phyloP scores from a whole-genome alignment of 768 basidiomycete genomes.

The Russula abietina region DNA sequence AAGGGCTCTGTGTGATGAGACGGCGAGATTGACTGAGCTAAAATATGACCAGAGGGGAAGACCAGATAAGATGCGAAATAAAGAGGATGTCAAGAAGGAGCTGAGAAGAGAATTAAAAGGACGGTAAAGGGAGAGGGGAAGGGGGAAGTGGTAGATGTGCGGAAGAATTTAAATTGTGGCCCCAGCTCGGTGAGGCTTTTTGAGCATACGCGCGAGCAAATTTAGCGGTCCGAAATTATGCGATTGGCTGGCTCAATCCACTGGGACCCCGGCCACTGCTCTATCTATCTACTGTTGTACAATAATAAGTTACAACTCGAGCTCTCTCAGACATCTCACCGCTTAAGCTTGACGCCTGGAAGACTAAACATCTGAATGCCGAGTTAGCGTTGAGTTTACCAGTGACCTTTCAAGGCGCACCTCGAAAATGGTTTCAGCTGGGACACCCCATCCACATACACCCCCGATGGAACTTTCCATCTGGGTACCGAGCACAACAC shows the following conservation, averaged over 20 bases:
- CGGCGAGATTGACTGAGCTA: not conserved
- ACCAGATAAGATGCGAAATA: not conserved
- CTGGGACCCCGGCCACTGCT: conserved; percentile 9
- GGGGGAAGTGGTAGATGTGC: not conserved
- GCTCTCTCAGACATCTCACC: not conserved
- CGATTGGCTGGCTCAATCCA: conserved; percentile 6
- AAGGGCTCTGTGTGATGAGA: too few relatives aligned
- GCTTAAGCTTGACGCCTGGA: conserved; percentile 37
- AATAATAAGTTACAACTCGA: too few relatives aligned
- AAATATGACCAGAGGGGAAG: not conserved
- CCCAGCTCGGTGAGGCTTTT: conserved; percentile 1
- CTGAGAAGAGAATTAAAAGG: not conserved
- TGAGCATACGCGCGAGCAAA: conserved; percentile 11
- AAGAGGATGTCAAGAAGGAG: not conserved
- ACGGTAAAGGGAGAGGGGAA: not conserved
- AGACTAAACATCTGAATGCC: conserved; percentile 46
- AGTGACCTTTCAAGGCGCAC: conserved; percentile 31
- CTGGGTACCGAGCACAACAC: conserved; percentile 54
- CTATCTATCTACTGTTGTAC: not conserved
- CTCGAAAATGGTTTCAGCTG: conserved; percentile 59
- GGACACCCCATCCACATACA: conserved; percentile 53
- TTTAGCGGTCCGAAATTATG: conserved; percentile 25
- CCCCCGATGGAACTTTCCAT: conserved; percentile 54
- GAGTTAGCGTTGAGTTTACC: not conserved
- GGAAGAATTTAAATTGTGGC: not conserved